phyloP scores from a whole-genome alignment of 1,284 basidiomycete genomes.

The Austroboletus niveus region DNA sequence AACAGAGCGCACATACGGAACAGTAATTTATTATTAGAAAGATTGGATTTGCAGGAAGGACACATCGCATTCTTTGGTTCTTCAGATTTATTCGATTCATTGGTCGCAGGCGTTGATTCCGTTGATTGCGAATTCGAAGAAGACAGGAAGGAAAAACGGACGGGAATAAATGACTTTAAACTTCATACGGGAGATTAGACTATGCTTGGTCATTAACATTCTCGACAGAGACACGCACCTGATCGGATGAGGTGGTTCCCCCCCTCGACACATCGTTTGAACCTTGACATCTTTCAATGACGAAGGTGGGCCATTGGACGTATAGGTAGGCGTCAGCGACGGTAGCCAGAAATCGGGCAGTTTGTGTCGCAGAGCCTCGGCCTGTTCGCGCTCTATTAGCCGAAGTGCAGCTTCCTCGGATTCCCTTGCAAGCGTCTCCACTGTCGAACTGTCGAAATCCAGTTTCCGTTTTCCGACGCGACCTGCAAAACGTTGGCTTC shows the following conservation, averaged over 20 bases:
- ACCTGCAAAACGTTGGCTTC: slow-evolving; percentile 31
- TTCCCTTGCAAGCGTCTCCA: slow-evolving; percentile 70
- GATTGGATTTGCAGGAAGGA: slow-evolving; percentile 82
- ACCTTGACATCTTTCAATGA: slow-evolving; percentile 78
- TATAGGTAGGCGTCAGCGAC: slow-evolving; percentile 79
- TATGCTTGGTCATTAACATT: neutral
- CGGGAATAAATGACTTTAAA: slow-evolving; percentile 72
- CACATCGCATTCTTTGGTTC: slow-evolving; percentile 68
- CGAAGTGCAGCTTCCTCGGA: slow-evolving; percentile 84
- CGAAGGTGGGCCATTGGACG: slow-evolving; percentile 57
- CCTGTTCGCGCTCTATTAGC: slow-evolving; percentile 82
- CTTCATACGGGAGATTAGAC: slow-evolving; percentile 36
- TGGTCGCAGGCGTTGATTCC: slow-evolving; percentile 42
- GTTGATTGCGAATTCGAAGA: slow-evolving; percentile 38
- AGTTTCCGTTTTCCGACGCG: slow-evolving; percentile 74
- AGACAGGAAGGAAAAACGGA: slow-evolving; percentile 63
- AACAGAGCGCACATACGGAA: slow-evolving; percentile 51
- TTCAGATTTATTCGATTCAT: slow-evolving; percentile 43
- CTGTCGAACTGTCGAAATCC: slow-evolving; percentile 66
- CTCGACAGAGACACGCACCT: slow-evolving; percentile 47
- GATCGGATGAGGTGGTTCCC: slow-evolving; percentile 69
- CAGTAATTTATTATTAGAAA: slow-evolving; percentile 76
- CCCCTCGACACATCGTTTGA: slow-evolving; percentile 83
- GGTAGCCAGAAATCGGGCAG: slow-evolving; percentile 95
- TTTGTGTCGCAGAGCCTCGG: slow-evolving; percentile 79